Evolutionary conservation across 352 stramenopile genomes (phyloP).

Genomic region (Plasmopara halstedii): DNA sequence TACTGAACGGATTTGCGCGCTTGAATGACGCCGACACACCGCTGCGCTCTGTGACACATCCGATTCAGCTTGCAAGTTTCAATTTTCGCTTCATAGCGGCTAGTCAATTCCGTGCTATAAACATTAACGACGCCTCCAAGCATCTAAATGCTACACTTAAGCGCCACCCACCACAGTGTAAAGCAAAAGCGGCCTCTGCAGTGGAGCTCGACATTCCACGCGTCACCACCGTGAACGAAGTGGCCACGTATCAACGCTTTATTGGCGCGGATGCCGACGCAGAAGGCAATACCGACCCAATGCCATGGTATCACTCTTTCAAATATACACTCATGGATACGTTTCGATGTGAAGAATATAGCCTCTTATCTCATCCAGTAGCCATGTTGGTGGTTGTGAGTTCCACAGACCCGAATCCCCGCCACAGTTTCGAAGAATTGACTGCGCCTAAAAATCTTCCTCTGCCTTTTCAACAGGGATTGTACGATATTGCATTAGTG

Average conservation of each 20-base stretch:
- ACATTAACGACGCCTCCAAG: conserved; percentile 40
- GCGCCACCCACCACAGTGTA: conserved; percentile 33
- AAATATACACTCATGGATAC: conserved; percentile 73
- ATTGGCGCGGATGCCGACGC: conserved; percentile 39
- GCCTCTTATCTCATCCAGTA: conserved; percentile 60
- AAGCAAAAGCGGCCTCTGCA: conserved; percentile 11
- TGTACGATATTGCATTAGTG: conserved; percentile 69
- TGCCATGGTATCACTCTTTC: conserved; percentile 79
- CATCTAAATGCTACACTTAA: conserved; percentile 60
- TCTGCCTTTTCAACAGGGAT: conserved; percentile 49
- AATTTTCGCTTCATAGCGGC: conserved; percentile 70
- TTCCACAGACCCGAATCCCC: conserved; percentile 75
- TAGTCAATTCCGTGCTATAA: conserved; percentile 39
- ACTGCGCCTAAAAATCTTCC: conserved; percentile 39
- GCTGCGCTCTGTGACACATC: conserved; percentile 67
- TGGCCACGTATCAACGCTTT: conserved; percentile 53
- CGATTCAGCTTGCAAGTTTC: conserved; percentile 51
- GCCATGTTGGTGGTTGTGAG: conserved; percentile 75
- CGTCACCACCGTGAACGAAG: conserved; percentile 50
- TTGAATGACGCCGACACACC: conserved; percentile 57
- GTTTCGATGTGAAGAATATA: conserved; percentile 78
- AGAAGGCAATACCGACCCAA: conserved; percentile 28
- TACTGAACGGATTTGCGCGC: conserved; percentile 68
- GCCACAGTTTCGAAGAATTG: conserved; percentile 68
- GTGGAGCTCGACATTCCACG: conserved; percentile 62